Evolutionary conservation across 371 early-diverging fungal species (phyloP).

Genomic region (Haplosporangium sp.): DNA sequence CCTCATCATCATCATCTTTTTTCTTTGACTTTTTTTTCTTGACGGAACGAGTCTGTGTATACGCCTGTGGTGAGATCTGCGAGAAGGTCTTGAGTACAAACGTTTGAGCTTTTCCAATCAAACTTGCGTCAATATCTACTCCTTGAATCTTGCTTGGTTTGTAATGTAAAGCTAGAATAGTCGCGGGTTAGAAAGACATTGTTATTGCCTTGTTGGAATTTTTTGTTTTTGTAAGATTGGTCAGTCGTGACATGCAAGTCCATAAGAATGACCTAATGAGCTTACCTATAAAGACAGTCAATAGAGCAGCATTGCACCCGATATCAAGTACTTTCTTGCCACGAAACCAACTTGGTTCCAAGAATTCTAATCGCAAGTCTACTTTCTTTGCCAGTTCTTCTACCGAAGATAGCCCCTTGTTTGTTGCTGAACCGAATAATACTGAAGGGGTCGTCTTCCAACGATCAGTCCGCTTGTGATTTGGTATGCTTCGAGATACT

Average conservation of each 20-base stretch:
- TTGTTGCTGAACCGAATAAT: neutral
- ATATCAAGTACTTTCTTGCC: conserved; percentile 81
- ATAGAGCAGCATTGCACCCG: conserved; percentile 86
- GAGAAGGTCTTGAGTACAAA: conserved; percentile 62
- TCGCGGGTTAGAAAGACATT: neutral
- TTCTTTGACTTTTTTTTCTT: neutral
- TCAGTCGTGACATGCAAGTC: too few species aligned
- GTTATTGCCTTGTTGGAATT: neutral
- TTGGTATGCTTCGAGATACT: neutral
- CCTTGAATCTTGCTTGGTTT: conserved; percentile 66
- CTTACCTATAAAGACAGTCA: conserved; percentile 75
- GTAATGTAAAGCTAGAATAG: conserved; percentile 59
- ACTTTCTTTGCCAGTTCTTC: conserved; percentile 32
- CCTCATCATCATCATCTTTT: neutral
- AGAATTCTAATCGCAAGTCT: conserved; percentile 74
- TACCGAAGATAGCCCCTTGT: conserved; percentile 2
- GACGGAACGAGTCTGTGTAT: neutral
- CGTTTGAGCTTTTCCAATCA: conserved; percentile 74
- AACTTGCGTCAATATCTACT: conserved; percentile 81
- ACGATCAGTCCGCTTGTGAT: neutral
- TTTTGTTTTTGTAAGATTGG: too few species aligned
- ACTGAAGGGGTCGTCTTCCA: conserved; percentile 7
- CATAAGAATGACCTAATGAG: neutral
- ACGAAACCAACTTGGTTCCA: conserved; percentile 66
- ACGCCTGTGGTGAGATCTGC: conserved; percentile 46